These are phyloP conservation scores for Solanum paucissectum DNA, from an alignment of 257 asterid species.

Conservation along the genomic window DNA sequence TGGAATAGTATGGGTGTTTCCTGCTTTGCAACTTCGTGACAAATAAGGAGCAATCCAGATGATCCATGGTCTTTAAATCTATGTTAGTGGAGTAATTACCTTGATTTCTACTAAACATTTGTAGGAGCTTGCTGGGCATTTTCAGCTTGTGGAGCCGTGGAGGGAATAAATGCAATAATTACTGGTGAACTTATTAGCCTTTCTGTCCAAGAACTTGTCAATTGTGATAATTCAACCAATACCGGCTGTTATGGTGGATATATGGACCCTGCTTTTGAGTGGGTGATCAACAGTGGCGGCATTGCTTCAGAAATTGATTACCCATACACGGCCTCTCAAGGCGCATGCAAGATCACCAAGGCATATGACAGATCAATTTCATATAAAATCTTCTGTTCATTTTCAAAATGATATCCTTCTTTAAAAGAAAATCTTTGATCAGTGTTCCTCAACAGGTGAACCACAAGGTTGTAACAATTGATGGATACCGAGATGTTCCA, in stretches of 20 bases:
- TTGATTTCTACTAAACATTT: neutral
- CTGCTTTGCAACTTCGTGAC: neutral
- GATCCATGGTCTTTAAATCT: neutral
- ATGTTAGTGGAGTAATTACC: neutral
- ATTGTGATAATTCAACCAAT: slow-evolving; percentile 10
- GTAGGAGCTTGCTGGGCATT: slow-evolving; percentile 34
- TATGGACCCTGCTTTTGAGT: slow-evolving; percentile 25
- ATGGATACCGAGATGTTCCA: slow-evolving; percentile 18
- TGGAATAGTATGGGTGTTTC: neutral
- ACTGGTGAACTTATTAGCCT: slow-evolving; percentile 26
- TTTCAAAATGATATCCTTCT: neutral
- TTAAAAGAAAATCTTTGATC: neutral
- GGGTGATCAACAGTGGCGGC: slow-evolving; percentile 22
- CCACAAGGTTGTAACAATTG: slow-evolving; percentile 12
- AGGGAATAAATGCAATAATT: slow-evolving; percentile 22
- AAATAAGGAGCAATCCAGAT: neutral
- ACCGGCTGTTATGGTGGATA: slow-evolving; percentile 23
- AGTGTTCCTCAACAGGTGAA: slow-evolving; percentile 6
- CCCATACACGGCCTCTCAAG: slow-evolving; percentile 15
- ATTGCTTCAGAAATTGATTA: slow-evolving; percentile 16
- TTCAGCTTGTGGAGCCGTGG: slow-evolving; percentile 24
- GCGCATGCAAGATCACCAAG: slow-evolving; percentile 17
- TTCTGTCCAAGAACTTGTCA: slow-evolving; percentile 16
- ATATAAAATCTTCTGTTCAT: neutral
- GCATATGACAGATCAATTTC: neutral